phyloP scores from a whole-genome alignment of 495 filamentous ascomycete genomes.

The Penicillium psychrofluorescens region DNA sequence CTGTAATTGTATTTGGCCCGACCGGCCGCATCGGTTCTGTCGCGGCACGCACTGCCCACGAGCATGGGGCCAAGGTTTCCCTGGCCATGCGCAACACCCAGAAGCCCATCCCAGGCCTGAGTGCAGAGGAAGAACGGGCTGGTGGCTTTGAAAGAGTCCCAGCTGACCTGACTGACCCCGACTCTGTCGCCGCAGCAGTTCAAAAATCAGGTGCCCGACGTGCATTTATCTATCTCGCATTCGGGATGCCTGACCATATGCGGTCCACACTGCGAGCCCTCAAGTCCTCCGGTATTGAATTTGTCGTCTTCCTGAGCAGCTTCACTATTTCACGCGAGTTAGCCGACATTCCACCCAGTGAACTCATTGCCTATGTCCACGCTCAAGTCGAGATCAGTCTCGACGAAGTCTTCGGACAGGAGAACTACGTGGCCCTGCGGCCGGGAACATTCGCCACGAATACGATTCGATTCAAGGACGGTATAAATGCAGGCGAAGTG shows the following conservation, averaged over 20 bases:
- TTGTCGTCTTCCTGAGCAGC: slow-evolving; percentile 26
- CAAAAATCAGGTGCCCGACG: slow-evolving; percentile 10
- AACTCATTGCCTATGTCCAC: slow-evolving; percentile 18
- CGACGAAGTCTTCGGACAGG: slow-evolving; percentile 16
- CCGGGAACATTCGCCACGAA: slow-evolving; percentile 21
- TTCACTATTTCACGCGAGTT: slow-evolving; percentile 11
- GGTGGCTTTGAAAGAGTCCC: slow-evolving; percentile 14
- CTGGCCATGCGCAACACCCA: slow-evolving; percentile 17
- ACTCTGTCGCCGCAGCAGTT: slow-evolving; percentile 15
- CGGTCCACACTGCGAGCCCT: slow-evolving; percentile 14
- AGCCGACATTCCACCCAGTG: neutral
- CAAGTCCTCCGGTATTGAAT: slow-evolving; percentile 18
- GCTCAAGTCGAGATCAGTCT: slow-evolving; percentile 24
- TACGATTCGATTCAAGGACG: slow-evolving; percentile 5
- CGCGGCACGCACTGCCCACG: slow-evolving; percentile 36
- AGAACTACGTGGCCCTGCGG: slow-evolving; percentile 17
- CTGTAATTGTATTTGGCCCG: slow-evolving; percentile 21
- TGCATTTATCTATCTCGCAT: slow-evolving; percentile 25
- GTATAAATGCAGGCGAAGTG: slow-evolving; percentile 14
- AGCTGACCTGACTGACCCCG: slow-evolving; percentile 22
- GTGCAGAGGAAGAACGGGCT: slow-evolving; percentile 3
- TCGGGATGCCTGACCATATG: slow-evolving; percentile 18
- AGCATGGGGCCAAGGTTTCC: slow-evolving; percentile 11
- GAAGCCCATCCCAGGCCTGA: slow-evolving; percentile 11
- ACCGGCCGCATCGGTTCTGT: slow-evolving; percentile 24